Conservation (phyloP, 1,139 yeast genomes). For the Yamadazyma diddensiae region DNA sequence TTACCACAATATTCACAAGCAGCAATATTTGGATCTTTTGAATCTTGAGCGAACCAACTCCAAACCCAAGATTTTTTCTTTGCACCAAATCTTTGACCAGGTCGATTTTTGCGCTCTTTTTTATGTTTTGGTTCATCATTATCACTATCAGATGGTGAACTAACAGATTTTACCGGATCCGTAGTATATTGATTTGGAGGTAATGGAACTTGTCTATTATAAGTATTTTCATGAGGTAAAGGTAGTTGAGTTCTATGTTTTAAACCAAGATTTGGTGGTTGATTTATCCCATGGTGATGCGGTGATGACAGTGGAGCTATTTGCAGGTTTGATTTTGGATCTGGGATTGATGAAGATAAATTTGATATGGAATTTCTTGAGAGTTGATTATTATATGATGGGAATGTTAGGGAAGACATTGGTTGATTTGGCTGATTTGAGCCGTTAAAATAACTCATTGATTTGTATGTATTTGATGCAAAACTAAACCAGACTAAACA, state of each 20-base stretch:
- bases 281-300: not conserved
- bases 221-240: conserved; percentile 13
- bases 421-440: conserved; percentile 11
- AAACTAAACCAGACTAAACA: not conserved
- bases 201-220: conserved; percentile 7
- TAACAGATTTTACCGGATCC: not conserved
- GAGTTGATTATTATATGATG: conserved; percentile 6
- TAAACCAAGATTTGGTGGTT: conserved; percentile 8
- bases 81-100: conserved; percentile 56
- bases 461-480: not conserved
- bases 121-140: conserved; percentile 12
- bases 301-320: not conserved
- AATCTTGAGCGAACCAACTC: conserved; percentile 58
- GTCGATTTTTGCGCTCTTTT: conserved; percentile 37
- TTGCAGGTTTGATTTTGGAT: not conserved
- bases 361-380: too few relatives aligned
- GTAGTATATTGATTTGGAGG: conserved; percentile 10
- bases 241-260: conserved; percentile 13
- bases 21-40: conserved; percentile 46
- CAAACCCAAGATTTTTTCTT: conserved; percentile 62
- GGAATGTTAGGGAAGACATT: conserved; percentile 6
- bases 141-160: not conserved
- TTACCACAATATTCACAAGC: conserved; percentile 55
- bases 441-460: conserved; percentile 9
- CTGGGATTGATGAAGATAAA: not conserved